These are phyloP conservation scores for Penicillium thymicola DNA, from an alignment of 2,329 filamentous ascomycete genomes.

Conservation along the genomic window DNA sequence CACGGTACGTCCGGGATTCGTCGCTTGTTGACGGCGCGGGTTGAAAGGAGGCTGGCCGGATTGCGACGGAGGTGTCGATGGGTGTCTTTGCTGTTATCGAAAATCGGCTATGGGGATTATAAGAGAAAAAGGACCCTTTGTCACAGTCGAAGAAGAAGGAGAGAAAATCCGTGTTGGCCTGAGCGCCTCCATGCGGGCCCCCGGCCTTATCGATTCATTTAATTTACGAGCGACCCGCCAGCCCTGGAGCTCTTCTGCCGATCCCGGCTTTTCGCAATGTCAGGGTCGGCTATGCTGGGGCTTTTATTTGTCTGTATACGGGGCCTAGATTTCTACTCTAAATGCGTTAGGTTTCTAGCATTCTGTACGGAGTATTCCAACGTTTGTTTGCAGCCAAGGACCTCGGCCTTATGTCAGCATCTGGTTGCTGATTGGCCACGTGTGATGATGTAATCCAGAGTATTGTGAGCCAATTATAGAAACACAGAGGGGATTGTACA, in stretches of 20 bases:
- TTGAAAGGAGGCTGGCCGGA: background rate
- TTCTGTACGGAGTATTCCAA: too few relatives aligned
- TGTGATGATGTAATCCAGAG: background rate
- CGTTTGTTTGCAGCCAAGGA: background rate
- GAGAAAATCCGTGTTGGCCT: slow-evolving; percentile 18
- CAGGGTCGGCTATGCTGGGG: background rate
- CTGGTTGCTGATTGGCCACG: background rate
- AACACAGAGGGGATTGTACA: background rate
- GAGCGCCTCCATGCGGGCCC: slow-evolving; percentile 22
- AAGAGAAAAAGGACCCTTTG: background rate
- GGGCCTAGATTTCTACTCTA: background rate
- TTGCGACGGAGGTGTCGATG: background rate
- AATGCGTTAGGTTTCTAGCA: background rate
- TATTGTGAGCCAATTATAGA: slow-evolving; percentile 1
- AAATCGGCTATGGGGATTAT: background rate
- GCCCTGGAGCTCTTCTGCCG: background rate
- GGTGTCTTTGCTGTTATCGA: background rate
- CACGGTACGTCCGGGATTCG: background rate
- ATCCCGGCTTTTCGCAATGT: background rate
- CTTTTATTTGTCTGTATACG: background rate
- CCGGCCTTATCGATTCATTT: slow-evolving; percentile 19
- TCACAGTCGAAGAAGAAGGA: background rate
- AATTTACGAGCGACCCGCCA: slow-evolving; percentile 2
- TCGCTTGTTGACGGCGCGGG: background rate
- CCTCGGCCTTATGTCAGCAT: background rate